A percentile compares a stretch with the other conserved stretches of the same genome.
These are phyloP conservation scores for Penicillium verrucosum DNA, from an alignment of 2,329 filamentous ascomycete genomes.

Conservation along the genomic window DNA sequence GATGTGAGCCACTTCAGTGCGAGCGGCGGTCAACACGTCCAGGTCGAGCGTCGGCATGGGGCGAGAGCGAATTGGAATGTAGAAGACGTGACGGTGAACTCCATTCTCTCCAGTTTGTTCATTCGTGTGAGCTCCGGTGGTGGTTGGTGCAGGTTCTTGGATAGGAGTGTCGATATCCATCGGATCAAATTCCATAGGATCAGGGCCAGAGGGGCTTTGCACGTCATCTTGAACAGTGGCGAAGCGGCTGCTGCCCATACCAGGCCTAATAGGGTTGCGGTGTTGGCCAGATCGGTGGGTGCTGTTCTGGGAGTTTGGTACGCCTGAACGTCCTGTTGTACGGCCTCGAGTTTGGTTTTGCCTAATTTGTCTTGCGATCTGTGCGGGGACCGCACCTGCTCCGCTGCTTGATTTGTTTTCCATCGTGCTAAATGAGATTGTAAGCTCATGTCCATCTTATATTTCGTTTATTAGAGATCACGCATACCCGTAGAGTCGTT, in stretches of 20 bases:
- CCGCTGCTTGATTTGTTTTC: background rate
- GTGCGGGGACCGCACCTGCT: background rate
- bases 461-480: background rate
- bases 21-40: background rate
- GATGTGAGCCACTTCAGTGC: background rate
- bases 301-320: background rate
- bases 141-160: background rate
- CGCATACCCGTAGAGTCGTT: background rate
- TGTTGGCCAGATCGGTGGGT: background rate
- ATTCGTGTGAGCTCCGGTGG: background rate
- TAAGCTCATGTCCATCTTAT: background rate
- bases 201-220: background rate
- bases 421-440: background rate
- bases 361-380: background rate
- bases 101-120: no score
- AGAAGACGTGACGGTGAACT: background rate
- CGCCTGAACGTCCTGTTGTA: background rate
- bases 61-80: background rate
- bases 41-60: background rate
- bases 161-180: background rate
- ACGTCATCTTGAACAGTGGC: background rate
- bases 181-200: background rate
- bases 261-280: background rate
- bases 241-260: background rate
- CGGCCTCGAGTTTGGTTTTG: background rate